A percentile compares a stretch with the other conserved stretches of the same genome.
Evolutionary conservation across 1,284 basidiomycete species (phyloP).

Genomic region (Rhodotorula sp.): DNA sequence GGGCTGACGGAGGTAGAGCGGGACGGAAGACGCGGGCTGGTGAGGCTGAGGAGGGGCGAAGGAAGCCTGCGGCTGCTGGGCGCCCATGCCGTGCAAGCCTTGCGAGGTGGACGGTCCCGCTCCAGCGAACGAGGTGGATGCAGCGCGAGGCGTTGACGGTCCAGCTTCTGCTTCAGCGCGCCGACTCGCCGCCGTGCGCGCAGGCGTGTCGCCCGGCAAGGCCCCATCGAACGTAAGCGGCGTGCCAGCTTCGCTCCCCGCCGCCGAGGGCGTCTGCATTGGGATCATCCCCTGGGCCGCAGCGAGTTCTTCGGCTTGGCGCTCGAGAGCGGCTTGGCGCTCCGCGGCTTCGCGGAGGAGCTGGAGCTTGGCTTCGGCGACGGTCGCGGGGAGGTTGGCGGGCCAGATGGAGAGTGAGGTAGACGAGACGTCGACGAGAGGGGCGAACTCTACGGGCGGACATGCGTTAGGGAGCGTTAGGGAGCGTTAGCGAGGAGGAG

Average conservation of each 20-base stretch:
- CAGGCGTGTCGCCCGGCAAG: conserved; percentile 14
- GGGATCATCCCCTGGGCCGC: conserved; percentile 3
- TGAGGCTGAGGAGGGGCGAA: neutral
- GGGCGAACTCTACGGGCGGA: conserved; percentile 19
- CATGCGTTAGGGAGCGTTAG: too few species aligned
- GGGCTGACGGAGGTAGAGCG: conserved; percentile 14
- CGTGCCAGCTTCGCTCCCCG: conserved; percentile 17
- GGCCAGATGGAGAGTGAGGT: conserved; percentile 35
- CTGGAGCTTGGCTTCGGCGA: conserved; percentile 1
- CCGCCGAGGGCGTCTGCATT: neutral
- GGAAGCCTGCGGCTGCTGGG: neutral
- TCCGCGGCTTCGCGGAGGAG: conserved; percentile 13
- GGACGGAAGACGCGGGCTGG: neutral
- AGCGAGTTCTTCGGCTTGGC: conserved; percentile 26
- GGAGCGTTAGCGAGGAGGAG: too few species aligned
- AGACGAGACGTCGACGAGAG: neutral
- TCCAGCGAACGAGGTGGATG: neutral
- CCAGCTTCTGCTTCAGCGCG: neutral
- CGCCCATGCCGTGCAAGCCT: too few species aligned
- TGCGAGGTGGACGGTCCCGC: too few species aligned
- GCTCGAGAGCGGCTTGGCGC: conserved; percentile 19
- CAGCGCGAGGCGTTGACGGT: neutral
- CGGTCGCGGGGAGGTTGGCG: conserved; percentile 1
- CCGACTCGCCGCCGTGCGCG: conserved; percentile 19
- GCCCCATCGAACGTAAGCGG: conserved; percentile 14